Conservation (phyloP, 1,284 basidiomycete species). For the Irpex sp. region DNA sequence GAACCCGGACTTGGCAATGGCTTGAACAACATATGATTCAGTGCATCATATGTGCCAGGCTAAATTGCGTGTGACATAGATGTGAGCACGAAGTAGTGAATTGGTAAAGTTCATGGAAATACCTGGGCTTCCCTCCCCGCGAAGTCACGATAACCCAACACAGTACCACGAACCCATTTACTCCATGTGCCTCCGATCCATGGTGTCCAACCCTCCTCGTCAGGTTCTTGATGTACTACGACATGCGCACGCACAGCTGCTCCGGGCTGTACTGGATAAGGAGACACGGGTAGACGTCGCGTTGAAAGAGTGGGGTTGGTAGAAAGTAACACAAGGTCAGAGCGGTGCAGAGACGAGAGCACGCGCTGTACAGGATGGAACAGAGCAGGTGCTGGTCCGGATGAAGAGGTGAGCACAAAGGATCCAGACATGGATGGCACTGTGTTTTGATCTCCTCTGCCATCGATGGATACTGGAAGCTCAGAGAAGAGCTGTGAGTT, state of each 20-base stretch:
- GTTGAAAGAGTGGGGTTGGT: conserved; percentile 23
- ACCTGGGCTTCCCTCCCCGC: conserved; percentile 56
- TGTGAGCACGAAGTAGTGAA: too few species aligned
- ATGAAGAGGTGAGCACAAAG: conserved; percentile 34
- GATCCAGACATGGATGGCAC: conserved; percentile 35
- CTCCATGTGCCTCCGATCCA: conserved; percentile 52
- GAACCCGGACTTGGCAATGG: conserved; percentile 64
- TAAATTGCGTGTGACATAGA: too few species aligned
- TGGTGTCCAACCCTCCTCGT: conserved; percentile 43
- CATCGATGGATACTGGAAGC: conserved; percentile 14
- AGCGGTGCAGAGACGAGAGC: conserved; percentile 54
- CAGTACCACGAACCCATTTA: conserved; percentile 50
- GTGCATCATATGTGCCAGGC: conserved; percentile 70
- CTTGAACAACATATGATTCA: conserved; percentile 56
- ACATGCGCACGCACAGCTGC: conserved; percentile 54
- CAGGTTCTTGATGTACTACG: conserved; percentile 42
- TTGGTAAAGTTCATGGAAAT: conserved; percentile 14
- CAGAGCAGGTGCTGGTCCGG: conserved; percentile 18
- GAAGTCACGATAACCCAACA: conserved; percentile 58
- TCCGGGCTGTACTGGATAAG: conserved; percentile 56
- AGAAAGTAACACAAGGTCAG: conserved; percentile 55
- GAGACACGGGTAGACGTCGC: conserved; percentile 59
- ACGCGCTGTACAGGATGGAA: conserved; percentile 47
- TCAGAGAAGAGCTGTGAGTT: conserved; percentile 34
- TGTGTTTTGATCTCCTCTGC: conserved; percentile 14